These are phyloP conservation scores for Chaetomiaceae sp. DNA, from an alignment of 2,329 filamentous ascomycete genomes.

Conservation along the genomic window DNA sequence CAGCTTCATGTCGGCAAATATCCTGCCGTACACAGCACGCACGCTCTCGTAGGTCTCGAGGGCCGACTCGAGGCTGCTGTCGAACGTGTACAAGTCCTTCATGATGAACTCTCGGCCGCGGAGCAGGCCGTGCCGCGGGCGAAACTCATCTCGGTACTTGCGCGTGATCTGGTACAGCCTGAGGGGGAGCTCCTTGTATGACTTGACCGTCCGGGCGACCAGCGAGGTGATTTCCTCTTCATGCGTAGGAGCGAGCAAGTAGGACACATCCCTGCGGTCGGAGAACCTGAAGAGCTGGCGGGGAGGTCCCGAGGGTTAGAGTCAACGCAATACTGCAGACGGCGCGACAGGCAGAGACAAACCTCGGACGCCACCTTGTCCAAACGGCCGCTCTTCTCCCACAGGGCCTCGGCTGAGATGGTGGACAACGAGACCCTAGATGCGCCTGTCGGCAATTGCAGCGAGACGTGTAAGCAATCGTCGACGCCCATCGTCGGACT, in stretches of 20 bases:
- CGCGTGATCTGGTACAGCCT: conserved; percentile 87
- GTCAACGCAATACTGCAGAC: background rate
- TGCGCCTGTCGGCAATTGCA: conserved; percentile 49
- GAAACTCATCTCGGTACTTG: conserved; percentile 90
- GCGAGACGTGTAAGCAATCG: background rate
- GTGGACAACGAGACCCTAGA: conserved; percentile 80
- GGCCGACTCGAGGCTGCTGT: conserved; percentile 62
- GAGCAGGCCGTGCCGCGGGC: conserved; percentile 82
- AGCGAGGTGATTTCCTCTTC: conserved; percentile 92
- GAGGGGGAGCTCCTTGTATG: conserved; percentile 81
- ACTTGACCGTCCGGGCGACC: conserved; percentile 67
- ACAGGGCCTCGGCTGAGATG: conserved; percentile 78
- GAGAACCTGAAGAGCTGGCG: conserved; percentile 73
- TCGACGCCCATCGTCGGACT: background rate
- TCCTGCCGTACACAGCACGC: conserved; percentile 63
- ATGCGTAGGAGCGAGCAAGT: conserved; percentile 85
- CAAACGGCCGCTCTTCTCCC: conserved; percentile 80
- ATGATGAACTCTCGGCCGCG: conserved; percentile 90
- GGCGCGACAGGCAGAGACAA: background rate
- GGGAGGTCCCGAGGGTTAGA: conserved; percentile 15
- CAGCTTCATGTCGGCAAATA: conserved; percentile 80
- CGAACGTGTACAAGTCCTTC: conserved; percentile 98
- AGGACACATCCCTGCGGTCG: conserved; percentile 71
- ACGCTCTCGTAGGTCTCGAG: conserved; percentile 76
- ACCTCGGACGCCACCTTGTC: conserved; percentile 69